A percentile compares a stretch with the other conserved stretches of the same genome.
Evolutionary conservation across 257 asterid species (phyloP).

Genomic region (Primulina huaijiensis): DNA sequence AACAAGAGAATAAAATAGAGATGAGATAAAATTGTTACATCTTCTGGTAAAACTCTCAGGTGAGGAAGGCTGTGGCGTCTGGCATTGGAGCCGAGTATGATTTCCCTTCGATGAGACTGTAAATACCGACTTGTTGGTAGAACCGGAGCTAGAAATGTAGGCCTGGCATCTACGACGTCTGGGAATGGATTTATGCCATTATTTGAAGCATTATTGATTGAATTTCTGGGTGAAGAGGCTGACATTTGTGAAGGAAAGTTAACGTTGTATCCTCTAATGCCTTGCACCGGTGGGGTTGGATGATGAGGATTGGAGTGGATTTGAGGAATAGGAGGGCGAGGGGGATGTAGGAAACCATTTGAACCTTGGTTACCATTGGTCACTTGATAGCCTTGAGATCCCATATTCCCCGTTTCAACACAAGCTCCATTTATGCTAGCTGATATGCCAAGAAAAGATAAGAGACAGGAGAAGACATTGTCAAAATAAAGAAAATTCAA

Average conservation of each 20-base stretch:
- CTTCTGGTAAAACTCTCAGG: constrained; percentile 74
- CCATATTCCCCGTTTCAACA: constrained; percentile 41
- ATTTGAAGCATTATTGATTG: constrained; percentile 34
- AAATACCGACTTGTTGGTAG: constrained; percentile 50
- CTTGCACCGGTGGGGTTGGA: constrained; percentile 50
- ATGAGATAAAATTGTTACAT: constrained; percentile 39
- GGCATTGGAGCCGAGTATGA: constrained; percentile 37
- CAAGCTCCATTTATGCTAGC: constrained; percentile 40
- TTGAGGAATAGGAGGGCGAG: constrained; percentile 40
- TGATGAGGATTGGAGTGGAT: constrained; percentile 42
- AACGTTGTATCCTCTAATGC: constrained; percentile 43
- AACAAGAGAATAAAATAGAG: neutral
- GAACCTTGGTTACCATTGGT: constrained; percentile 35
- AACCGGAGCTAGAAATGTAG: constrained; percentile 49
- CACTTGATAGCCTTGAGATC: constrained; percentile 50
- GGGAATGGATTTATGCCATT: constrained; percentile 40
- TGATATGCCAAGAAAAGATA: constrained; percentile 26
- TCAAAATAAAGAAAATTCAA: constrained; percentile 22
- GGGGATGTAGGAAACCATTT: constrained; percentile 41
- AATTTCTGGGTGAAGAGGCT: constrained; percentile 41
- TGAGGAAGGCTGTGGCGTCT: constrained; percentile 53
- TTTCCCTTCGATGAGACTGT: constrained; percentile 62
- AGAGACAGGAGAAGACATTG: constrained; percentile 8
- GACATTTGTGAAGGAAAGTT: constrained; percentile 46
- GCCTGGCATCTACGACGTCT: constrained; percentile 42